Base-by-base conservation (phyloP, 768 basidiomycete genomes). In the Podaxis carcinomalis region DNA sequence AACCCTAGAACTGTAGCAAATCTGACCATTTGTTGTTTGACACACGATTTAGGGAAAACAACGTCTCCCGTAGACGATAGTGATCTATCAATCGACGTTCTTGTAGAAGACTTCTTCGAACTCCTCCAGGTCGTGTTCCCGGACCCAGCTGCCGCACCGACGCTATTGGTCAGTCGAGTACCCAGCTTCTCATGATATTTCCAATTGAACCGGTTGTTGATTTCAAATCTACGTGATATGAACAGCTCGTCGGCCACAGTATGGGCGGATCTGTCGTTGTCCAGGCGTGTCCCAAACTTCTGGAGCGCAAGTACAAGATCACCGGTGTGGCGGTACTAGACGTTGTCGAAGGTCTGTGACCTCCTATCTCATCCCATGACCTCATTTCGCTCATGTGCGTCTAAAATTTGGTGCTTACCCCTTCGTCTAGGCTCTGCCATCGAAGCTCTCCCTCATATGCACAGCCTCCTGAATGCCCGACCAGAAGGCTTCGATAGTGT, bases 191-290 rank as follows among this genome's bases (percentile, higher is more conserved):
- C 14, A 25, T 28, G 25, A 53, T 46, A 5, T 60, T 46, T 44
- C 51, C 10, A 42, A 28, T 47, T 59, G 23, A 32, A 39, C 35
- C 35, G 35, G 59, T 37, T 42, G 36, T 58, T 42, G 44, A 21
- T 28, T 28, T 19, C 36, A 25, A 56, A 23, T 47, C 39, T 23
- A 16, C 28, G 27, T 25, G n/a, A 35, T 57, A 28, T 28, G 44
- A 62, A 51, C 37, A 93, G 90, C 82, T 97, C 5, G 81, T 97
- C 7, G 97, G 97, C 0, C 97, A 99, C 70, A 95, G 93, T 61
- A 96, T 99, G 90, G 97, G 97, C 13, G 96, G 95, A 25, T 88
- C 95, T 0, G 95, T 97, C 3, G 83, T 92, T 21, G 85, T 90
- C 6, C 83, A 86, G 4, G 81, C 87, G 1, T 86, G 85, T 62